These are phyloP conservation scores for Pezicula radicicola DNA, from an alignment of 2,329 filamentous ascomycete genomes.

Conservation along the genomic window DNA sequence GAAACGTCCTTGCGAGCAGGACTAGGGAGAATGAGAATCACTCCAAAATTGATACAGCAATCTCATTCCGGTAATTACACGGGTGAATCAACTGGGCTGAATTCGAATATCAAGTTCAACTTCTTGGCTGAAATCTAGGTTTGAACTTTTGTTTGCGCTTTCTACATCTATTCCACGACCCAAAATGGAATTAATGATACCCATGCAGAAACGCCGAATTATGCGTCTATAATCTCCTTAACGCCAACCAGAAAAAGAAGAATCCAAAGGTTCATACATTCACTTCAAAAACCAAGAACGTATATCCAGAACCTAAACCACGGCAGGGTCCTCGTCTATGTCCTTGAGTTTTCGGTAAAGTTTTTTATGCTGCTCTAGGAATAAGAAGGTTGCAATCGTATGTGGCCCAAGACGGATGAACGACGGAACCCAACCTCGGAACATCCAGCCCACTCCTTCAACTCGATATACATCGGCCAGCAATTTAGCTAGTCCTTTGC, in stretches of 20 bases:
- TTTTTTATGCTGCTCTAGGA: constrained; percentile 83
- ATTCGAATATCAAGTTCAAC: no score
- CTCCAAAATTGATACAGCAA: no score
- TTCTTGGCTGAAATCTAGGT: no score
- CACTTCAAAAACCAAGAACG: not conserved
- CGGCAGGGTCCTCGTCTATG: constrained; percentile 15
- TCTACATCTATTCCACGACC: not conserved
- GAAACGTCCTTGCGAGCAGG: no score
- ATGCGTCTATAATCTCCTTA: constrained; percentile 18
- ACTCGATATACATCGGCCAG: constrained; percentile 64
- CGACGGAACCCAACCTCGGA: constrained; percentile 85
- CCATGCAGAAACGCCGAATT: constrained; percentile 15
- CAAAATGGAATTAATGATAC: constrained; percentile 19
- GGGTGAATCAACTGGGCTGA: no score
- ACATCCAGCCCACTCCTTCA: constrained; percentile 80
- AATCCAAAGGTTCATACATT: not conserved
- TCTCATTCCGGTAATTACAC: no score
- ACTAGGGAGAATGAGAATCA: no score
- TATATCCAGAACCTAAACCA: not conserved
- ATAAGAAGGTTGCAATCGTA: constrained; percentile 83
- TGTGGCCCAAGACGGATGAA: constrained; percentile 69
- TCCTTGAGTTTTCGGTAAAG: constrained; percentile 57
- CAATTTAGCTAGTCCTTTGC: constrained; percentile 52
- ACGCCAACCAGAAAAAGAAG: constrained; percentile 6
- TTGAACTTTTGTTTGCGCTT: no score